Evolutionary conservation across 2,329 filamentous ascomycete species (phyloP).

Genomic region (Rhinocladiella similis): DNA sequence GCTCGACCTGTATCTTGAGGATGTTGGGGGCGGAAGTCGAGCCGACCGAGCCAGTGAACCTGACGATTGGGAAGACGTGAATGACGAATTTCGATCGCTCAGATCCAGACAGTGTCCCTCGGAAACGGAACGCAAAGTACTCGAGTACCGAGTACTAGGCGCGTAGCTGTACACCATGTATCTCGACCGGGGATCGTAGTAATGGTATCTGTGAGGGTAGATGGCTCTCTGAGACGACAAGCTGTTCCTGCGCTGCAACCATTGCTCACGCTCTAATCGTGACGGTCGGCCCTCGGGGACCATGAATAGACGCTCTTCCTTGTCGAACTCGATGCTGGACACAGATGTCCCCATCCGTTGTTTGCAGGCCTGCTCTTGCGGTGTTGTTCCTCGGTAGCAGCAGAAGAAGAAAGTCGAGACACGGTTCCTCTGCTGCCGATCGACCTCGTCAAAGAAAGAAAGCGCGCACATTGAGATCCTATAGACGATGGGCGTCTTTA

Average conservation of each 20-base stretch:
- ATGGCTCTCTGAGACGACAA: slow-evolving; percentile 23
- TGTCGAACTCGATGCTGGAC: slow-evolving; percentile 11
- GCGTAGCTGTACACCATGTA: slow-evolving; percentile 9
- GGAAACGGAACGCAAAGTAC: slow-evolving; percentile 19
- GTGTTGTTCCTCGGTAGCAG: background rate
- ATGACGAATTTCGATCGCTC: slow-evolving; percentile 11
- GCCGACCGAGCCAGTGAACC: slow-evolving; percentile 2
- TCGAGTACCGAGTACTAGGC: slow-evolving; percentile 16
- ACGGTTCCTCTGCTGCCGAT: background rate
- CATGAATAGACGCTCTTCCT: slow-evolving; percentile 11
- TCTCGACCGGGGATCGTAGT: slow-evolving; percentile 8
- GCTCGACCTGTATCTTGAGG: slow-evolving; percentile 3
- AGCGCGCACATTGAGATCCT: slow-evolving; percentile 12
- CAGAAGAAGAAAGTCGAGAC: slow-evolving; percentile 2
- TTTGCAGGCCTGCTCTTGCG: background rate
- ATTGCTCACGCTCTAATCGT: slow-evolving; percentile 20
- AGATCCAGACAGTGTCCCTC: slow-evolving; percentile 16
- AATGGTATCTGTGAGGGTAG: slow-evolving; percentile 15
- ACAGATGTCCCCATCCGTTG: slow-evolving; percentile 1
- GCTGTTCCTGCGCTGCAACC: slow-evolving; percentile 22
- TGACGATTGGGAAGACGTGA: slow-evolving; percentile 14
- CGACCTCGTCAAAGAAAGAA: slow-evolving; percentile 12
- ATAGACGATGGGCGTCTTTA: background rate
- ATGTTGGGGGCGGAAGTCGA: background rate
- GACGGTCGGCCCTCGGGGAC: slow-evolving; percentile 10